Base-by-base conservation (phyloP, 2,329 filamentous ascomycete genomes). In the Colletotrichum godetiae region DNA sequence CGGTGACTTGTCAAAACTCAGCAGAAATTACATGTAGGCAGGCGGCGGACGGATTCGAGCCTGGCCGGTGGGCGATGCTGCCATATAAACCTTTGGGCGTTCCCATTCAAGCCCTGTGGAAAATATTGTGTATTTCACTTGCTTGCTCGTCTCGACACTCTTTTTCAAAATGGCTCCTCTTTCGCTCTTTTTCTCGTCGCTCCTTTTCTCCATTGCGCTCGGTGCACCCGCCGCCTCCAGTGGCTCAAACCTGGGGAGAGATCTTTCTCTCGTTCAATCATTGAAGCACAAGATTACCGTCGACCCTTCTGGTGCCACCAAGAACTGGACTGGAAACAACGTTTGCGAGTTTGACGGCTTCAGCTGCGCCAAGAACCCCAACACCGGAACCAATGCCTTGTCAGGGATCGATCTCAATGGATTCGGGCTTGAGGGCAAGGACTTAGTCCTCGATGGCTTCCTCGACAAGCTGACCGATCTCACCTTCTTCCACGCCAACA, bases 401-500 rank as follows among this genome's bases (percentile, higher is more conserved):
- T 24, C 35, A 3, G 52, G 59, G 3, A 19, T 69, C n/a, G 60
- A 65, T 35, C 19, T 69, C 35, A 69, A 69, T 2, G n/a, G 19
- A 8, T 64, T 58, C 22, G 60, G 42, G 5, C 49, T 69, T 8
- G 60, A 63, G 11, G 67, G 67, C 24, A n/a, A 57, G 19, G 19
- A 13, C 15, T 22, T 69, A 12, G 35, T 27, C 15, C 60, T 69
- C 3, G 53, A 65, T 6, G 67, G 60, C n/a, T 69, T 69, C 27
- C 33, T 69, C 22, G 53, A 69, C 33, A 64, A 69, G 67, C 52
- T 69, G 49, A 64, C 60, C 12, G 67, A 69, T 19, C 46, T 69
- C 49, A 37, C 60, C 60, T 53, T 65, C 27, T 69, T 69, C 52
- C 67, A 69, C 53, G 67, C 60, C 35, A 58, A 65, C 60, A 35